Conservation (phyloP, 2,329 filamentous ascomycete species). For the Elsinoe ampelina region DNA sequence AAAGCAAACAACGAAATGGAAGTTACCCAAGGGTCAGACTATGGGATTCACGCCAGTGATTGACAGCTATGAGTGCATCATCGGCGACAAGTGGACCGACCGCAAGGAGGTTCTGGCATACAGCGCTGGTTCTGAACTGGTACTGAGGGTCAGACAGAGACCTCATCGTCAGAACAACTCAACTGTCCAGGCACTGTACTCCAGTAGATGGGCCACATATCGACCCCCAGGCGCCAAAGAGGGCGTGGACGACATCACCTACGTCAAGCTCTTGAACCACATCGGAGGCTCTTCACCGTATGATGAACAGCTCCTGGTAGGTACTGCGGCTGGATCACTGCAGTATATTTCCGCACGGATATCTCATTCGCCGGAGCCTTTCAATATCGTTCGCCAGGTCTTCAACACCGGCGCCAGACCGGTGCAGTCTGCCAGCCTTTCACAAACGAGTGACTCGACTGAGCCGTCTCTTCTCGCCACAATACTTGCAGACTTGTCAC, state of each 20-base stretch:
- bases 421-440: background rate
- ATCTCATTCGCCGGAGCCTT: conserved; percentile 5
- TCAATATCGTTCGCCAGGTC: background rate
- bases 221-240: conserved; percentile 42
- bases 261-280: conserved; percentile 42
- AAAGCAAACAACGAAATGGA: conserved; percentile 29
- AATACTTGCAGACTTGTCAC: background rate
- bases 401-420: background rate
- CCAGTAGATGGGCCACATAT: conserved; percentile 41
- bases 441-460: background rate
- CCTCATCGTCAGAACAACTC: conserved; percentile 18
- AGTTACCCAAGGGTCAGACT: conserved; percentile 38
- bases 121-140: conserved; percentile 50
- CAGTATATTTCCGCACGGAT: conserved; percentile 24
- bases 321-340: conserved; percentile 48
- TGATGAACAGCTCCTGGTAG: conserved; percentile 41
- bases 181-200: background rate
- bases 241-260: conserved; percentile 51
- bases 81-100: conserved; percentile 36
- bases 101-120: conserved; percentile 50
- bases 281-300: conserved; percentile 17
- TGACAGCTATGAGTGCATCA: conserved; percentile 48
- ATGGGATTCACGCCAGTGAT: conserved; percentile 52
- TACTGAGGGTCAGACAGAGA: conserved; percentile 41
- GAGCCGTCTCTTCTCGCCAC: background rate